Percentiles rank a stretch among this genome's conserved stretches.
Conservation (phyloP, 495 filamentous ascomycete genomes). For the Oidiodendron maius region DNA sequence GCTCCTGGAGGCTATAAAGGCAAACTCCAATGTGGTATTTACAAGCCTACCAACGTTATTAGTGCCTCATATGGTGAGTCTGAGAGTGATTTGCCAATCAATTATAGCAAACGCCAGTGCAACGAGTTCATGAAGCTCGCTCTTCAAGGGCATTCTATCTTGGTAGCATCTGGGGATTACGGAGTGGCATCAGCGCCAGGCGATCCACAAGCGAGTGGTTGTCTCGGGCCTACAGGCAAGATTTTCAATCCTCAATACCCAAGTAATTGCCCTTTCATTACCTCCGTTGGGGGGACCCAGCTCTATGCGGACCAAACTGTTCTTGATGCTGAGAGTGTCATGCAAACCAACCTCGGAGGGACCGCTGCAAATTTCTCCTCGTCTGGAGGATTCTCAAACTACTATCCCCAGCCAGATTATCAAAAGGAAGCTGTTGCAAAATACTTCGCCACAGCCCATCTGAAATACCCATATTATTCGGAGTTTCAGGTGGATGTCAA, state of each 20-base stretch:
- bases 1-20: slow-evolving; percentile 49
- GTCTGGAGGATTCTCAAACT: slow-evolving; percentile 36
- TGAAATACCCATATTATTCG: slow-evolving; percentile 32
- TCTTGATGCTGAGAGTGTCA: slow-evolving; percentile 13
- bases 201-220: neutral
- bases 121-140: slow-evolving; percentile 41
- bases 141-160: slow-evolving; percentile 29
- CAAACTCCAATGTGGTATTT: slow-evolving; percentile 53
- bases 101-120: slow-evolving; percentile 52
- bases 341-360: slow-evolving; percentile 17
- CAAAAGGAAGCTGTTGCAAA: slow-evolving; percentile 37
- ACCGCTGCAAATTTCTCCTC: slow-evolving; percentile 23
- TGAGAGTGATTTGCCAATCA: slow-evolving; percentile 42
- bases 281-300: slow-evolving; percentile 32
- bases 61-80: slow-evolving; percentile 49
- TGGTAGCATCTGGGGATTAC: slow-evolving; percentile 33
- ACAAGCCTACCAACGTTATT: slow-evolving; percentile 49
- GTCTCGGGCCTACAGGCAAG: neutral
- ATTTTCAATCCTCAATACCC: slow-evolving; percentile 43
- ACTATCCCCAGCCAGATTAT: slow-evolving; percentile 29
- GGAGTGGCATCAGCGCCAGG: slow-evolving; percentile 24
- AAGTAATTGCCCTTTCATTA: slow-evolving; percentile 30
- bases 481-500: slow-evolving; percentile 21
- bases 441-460: slow-evolving; percentile 39
- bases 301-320: slow-evolving; percentile 21